Conservation (phyloP, 129 eudicot genomes). For the Daucus carota region DH1_v3.0 NC_030387.2:9499501-9500000, state of each 20-base stretch:
- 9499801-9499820: background rate
- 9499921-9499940: conserved; percentile 12
- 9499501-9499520: background rate
- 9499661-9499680: conserved; percentile 39
- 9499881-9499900: background rate
- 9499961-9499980: too few species aligned
- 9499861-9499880: background rate
- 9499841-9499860: background rate
- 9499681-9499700: conserved; percentile 24
- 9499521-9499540: background rate
- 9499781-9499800: background rate
- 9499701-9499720: background rate
- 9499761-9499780: background rate
- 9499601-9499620: conserved; percentile 27
- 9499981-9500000: too few species aligned
- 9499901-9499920: background rate
- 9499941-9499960: too few species aligned
- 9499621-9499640: conserved; percentile 33
- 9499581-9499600: background rate
- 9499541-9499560: background rate
- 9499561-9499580: background rate
- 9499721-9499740: background rate
- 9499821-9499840: background rate
- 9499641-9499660: conserved; percentile 40
- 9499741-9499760: background rate